Evolutionary conservation across 2,329 filamentous ascomycete genomes (phyloP).

Genomic region (Ascosphaera apis): DNA sequence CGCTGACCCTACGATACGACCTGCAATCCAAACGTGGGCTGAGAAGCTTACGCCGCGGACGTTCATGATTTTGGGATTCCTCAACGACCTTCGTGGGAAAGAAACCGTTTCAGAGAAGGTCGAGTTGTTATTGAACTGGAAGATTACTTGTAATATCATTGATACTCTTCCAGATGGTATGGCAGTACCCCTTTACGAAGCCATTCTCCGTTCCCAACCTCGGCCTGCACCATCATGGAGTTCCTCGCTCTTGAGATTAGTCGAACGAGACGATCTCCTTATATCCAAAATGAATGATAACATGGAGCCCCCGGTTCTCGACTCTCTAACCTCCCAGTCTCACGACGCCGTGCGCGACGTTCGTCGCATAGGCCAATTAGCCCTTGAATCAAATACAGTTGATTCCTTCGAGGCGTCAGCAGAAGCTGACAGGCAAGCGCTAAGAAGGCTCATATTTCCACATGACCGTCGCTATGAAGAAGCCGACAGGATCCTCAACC

Average conservation of each 20-base stretch:
- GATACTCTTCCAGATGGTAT: slow-evolving; percentile 72
- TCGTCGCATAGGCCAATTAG: slow-evolving; percentile 42
- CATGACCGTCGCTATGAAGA: slow-evolving; percentile 81
- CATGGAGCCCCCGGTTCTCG: slow-evolving; percentile 13
- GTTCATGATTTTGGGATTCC: slow-evolving; percentile 44
- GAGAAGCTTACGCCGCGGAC: slow-evolving; percentile 37
- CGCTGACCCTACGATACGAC: slow-evolving; percentile 10
- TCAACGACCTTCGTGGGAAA: slow-evolving; percentile 29
- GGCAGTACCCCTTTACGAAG: slow-evolving; percentile 58
- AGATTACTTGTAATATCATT: slow-evolving; percentile 39
- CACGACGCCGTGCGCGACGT: slow-evolving; percentile 52
- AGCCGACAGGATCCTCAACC: slow-evolving; percentile 64
- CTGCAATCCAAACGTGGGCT: slow-evolving; percentile 15
- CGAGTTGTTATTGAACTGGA: slow-evolving; percentile 47
- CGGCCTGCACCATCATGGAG: slow-evolving; percentile 59
- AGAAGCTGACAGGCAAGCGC: slow-evolving; percentile 58
- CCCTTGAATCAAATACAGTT: slow-evolving; percentile 24
- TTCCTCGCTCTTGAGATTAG: slow-evolving; percentile 44
- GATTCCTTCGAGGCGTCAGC: slow-evolving; percentile 53
- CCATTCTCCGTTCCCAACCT: slow-evolving; percentile 64
- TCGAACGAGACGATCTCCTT: slow-evolving; percentile 63
- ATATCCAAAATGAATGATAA: slow-evolving; percentile 33
- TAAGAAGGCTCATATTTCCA: slow-evolving; percentile 71
- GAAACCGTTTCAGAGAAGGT: slow-evolving; percentile 39
- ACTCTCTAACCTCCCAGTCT: slow-evolving; percentile 24